Evolutionary conservation across 768 basidiomycete genomes (phyloP).

Genomic region (Phallus indusiatus): DNA sequence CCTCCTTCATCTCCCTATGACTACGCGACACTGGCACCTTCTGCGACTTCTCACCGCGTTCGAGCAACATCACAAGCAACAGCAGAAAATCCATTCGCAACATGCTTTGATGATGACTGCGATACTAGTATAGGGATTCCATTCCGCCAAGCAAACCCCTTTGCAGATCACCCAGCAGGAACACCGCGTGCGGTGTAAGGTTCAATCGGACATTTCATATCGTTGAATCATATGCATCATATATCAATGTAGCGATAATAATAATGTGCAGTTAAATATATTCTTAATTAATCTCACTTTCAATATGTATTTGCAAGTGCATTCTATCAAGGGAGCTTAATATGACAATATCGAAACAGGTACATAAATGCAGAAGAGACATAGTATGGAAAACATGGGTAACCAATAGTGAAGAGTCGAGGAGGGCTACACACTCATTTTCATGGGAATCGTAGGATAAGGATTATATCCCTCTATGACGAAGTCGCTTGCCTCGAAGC

Average conservation of each 20-base stretch:
- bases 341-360: no score
- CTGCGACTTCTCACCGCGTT: background rate
- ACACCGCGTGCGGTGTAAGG: background rate
- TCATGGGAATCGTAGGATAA: slow-evolving; percentile 81
- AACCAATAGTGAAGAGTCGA: background rate
- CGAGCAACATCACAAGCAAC: background rate
- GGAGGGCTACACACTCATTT: slow-evolving; percentile 72
- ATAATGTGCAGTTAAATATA: background rate
- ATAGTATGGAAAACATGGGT: background rate
- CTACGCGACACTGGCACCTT: background rate
- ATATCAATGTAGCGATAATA: background rate
- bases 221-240: background rate
- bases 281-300: no score
- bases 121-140: background rate
- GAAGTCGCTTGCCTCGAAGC: slow-evolving; percentile 72
- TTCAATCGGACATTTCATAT: background rate
- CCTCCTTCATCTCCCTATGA: slow-evolving; percentile 1
- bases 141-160: background rate
- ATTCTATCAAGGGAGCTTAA: no score
- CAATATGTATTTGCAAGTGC: no score
- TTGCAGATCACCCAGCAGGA: background rate
- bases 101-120: slow-evolving; percentile 8
- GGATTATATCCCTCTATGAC: slow-evolving; percentile 82
- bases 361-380: background rate
- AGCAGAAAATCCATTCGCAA: slow-evolving; percentile 3